These are phyloP conservation scores for Aspergillus novofumigatus DNA, from an alignment of 2,329 filamentous ascomycete species.

Conservation along the genomic window DNA sequence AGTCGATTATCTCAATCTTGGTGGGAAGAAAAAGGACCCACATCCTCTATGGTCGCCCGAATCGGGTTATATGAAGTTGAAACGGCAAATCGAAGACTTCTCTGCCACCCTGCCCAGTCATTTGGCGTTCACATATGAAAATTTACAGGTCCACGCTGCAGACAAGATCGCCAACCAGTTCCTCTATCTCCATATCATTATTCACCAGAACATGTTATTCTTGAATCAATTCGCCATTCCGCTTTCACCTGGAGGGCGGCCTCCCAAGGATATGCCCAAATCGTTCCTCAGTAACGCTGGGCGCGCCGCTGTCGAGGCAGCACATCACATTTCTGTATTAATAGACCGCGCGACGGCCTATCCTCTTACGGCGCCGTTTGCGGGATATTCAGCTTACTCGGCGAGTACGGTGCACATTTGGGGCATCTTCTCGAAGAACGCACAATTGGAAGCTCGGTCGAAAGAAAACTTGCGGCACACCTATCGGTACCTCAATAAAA, in stretches of 20 bases:
- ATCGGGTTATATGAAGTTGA: slow-evolving; percentile 71
- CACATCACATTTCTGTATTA: slow-evolving; percentile 79
- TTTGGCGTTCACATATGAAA: slow-evolving; percentile 74
- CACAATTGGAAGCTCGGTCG: slow-evolving; percentile 67
- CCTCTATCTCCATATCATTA: slow-evolving; percentile 82
- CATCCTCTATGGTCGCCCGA: slow-evolving; percentile 75
- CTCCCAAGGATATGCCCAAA: slow-evolving; percentile 67
- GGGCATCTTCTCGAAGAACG: slow-evolving; percentile 82
- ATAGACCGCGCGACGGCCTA: slow-evolving; percentile 76
- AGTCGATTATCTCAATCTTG: slow-evolving; percentile 84
- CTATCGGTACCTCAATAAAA: slow-evolving; percentile 83
- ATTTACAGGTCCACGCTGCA: slow-evolving; percentile 77
- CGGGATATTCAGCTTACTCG: slow-evolving; percentile 89
- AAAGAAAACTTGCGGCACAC: slow-evolving; percentile 84
- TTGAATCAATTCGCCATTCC: slow-evolving; percentile 83
- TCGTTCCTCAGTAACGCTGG: slow-evolving; percentile 73
- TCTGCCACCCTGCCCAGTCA: slow-evolving; percentile 63
- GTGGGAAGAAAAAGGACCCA: slow-evolving; percentile 73
- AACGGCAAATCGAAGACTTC: slow-evolving; percentile 67
- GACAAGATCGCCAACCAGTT: slow-evolving; percentile 88
- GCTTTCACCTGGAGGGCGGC: slow-evolving; percentile 58
- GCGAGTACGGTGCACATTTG: slow-evolving; percentile 93
- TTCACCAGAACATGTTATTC: slow-evolving; percentile 86
- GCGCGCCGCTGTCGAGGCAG: slow-evolving; percentile 73
- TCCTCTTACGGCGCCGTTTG: slow-evolving; percentile 82